phyloP scores from a whole-genome alignment of 768 basidiomycete species.

The Gloeostereum incarnatum region DNA sequence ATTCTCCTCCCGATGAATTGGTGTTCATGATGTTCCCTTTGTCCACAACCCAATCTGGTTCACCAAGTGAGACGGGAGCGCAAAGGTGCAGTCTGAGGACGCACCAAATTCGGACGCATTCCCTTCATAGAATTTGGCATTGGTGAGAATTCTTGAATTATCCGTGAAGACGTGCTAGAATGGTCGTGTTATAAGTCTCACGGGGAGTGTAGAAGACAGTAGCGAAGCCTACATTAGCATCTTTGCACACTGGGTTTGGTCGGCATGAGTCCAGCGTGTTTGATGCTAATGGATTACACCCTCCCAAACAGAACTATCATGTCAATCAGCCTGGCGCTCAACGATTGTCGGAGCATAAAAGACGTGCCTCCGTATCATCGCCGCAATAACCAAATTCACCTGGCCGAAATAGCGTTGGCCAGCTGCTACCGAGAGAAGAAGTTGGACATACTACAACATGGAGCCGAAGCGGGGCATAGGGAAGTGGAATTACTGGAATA shows the following conservation, averaged over 20 bases:
- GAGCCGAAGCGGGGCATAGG: slow-evolving; percentile 32
- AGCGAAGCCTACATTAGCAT: slow-evolving; percentile 36
- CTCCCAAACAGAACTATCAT: slow-evolving; percentile 68
- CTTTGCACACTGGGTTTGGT: slow-evolving; percentile 66
- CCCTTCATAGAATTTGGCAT: slow-evolving; percentile 61
- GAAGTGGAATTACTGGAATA: slow-evolving; percentile 30
- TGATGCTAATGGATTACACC: slow-evolving; percentile 78
- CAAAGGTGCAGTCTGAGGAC: slow-evolving; percentile 8
- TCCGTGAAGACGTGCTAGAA: slow-evolving; percentile 53
- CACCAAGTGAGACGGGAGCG: neutral
- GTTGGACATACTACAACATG: slow-evolving; percentile 50
- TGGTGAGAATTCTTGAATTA: slow-evolving; percentile 56
- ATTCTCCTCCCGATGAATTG: slow-evolving; percentile 51
- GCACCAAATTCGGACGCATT: slow-evolving; percentile 63
- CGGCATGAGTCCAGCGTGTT: slow-evolving; percentile 53
- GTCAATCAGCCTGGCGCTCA: neutral
- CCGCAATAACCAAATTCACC: slow-evolving; percentile 51
- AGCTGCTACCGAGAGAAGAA: neutral
- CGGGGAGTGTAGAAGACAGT: neutral
- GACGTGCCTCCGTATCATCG: slow-evolving; percentile 22
- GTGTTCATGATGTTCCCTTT: slow-evolving; percentile 58
- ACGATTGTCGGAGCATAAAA: neutral
- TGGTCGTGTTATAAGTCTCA: neutral
- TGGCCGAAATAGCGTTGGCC: slow-evolving; percentile 9
- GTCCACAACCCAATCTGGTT: slow-evolving; percentile 62